These are phyloP conservation scores for Scheffersomyces segobiensis DNA, from an alignment of 1,139 yeast species.

Conservation along the genomic window DNA sequence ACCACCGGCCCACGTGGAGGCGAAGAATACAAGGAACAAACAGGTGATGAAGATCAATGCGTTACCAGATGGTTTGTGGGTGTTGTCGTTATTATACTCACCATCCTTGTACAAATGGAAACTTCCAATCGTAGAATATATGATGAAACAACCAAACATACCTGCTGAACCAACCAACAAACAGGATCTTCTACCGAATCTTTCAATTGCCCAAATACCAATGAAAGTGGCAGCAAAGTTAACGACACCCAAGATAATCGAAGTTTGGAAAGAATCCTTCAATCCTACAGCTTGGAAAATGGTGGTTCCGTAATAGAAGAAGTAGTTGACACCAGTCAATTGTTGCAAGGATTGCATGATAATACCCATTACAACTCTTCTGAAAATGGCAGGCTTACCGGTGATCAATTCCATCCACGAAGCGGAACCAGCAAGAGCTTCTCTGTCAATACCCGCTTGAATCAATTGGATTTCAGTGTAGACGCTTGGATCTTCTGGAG, in stretches of 20 bases:
- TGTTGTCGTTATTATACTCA: conserved; percentile 19
- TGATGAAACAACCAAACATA: conserved; percentile 60
- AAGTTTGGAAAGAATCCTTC: conserved; percentile 68
- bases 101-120: conserved; percentile 59
- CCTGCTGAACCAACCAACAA: conserved; percentile 47
- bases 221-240: conserved; percentile 75
- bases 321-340: conserved; percentile 78
- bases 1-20: conserved; percentile 88
- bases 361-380: conserved; percentile 46
- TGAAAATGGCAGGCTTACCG: conserved; percentile 25
- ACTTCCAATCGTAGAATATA: conserved; percentile 62
- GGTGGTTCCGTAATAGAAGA: conserved; percentile 81
- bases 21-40: conserved; percentile 79
- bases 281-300: conserved; percentile 78
- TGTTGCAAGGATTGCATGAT: conserved; percentile 72
- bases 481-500: conserved; percentile 22
- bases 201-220: conserved; percentile 69
- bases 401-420: conserved; percentile 23
- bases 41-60: conserved; percentile 81
- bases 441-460: conserved; percentile 57
- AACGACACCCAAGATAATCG: conserved; percentile 62
- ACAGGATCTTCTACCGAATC: conserved; percentile 69
- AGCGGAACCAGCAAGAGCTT: conserved; percentile 56
- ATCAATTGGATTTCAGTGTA: conserved; percentile 22
- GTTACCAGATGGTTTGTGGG: conserved; percentile 57